Evolutionary conservation across 2,329 filamentous ascomycete species (phyloP), one percentile per base, ranked within the genome.

Genomic region (Calonectria henricotiae): DNA sequence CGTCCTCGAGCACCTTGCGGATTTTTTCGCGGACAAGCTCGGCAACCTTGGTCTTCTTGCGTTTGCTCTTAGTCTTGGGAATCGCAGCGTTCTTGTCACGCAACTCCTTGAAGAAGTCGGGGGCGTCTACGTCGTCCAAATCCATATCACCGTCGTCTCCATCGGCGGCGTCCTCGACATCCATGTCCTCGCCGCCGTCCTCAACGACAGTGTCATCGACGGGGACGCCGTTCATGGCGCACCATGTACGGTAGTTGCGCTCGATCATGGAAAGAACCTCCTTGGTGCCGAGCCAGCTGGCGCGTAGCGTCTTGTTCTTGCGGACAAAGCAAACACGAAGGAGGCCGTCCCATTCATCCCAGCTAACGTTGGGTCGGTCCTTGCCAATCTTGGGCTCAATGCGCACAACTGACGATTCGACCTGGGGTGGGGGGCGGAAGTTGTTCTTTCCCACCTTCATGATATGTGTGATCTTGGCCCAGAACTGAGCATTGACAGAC

Each of bases 371-470:
- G 64, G 96, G 96, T 43, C 94, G 86, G 74, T 91, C 89, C 58
- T 84, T 86, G 12, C 95, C 95, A 43, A 89, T 88, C 85, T 98
- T 97, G 25, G 95, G 95, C 79, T 96, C 94, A 75, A 98, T 93
- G 70, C 95, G 89, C 58, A 98, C 95, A 7, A 98, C 95, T 68
- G 93, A 95, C 8, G 91, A 94, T 83, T 99, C 96, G 68, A 99
- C 96, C 79, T 94, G 90, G 9, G 96, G 96, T 0, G 96, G 96
- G 0, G 96, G 96, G 72, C 94, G 94, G 88, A 98, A 99, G 85
- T 98, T 98, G 83, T 97, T 96, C 83, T 92, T 93, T 74, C 95
- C 95, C 54, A 98, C 96, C 85, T 98, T 98, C 92, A 97, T 94
- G 76, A 97, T 91, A 81, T 88, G 86, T n/a, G 85, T 86, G 77